These are phyloP conservation scores for Codiaeum variegatum DNA, from an alignment of 441 rosid species.

Conservation along the genomic window DNA sequence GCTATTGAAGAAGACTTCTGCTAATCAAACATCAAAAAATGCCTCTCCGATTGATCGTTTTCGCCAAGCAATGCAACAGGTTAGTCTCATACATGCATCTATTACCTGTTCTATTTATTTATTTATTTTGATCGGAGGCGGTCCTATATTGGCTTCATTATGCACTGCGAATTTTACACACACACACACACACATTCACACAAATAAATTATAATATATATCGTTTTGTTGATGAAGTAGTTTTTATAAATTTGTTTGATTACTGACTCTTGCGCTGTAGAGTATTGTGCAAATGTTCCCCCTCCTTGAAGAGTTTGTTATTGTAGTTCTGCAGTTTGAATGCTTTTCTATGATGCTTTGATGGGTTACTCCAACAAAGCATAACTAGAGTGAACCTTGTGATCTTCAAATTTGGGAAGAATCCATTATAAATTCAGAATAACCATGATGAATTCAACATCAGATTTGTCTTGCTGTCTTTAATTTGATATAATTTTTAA, in stretches of 20 bases:
- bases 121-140: neutral
- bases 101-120: neutral
- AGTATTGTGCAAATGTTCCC: no score
- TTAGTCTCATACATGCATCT: constrained; percentile 28
- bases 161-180: neutral
- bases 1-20: constrained; percentile 89
- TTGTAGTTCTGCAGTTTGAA: neutral
- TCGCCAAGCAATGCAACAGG: constrained; percentile 79
- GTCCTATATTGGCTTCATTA: neutral
- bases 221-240: neutral
- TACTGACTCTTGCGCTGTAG: neutral
- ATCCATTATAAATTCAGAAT: neutral
- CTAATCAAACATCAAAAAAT: constrained; percentile 71
- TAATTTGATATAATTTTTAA: neutral
- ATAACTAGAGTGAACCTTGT: neutral
- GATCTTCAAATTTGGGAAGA: neutral
- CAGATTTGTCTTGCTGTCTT: neutral
- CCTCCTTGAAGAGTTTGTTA: neutral
- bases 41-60: constrained; percentile 85
- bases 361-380: neutral
- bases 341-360: neutral
- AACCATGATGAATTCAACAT: neutral
- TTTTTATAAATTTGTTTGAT: neutral
- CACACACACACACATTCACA: no score
- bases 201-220: no score